Evolutionary conservation across 305 asterid genomes (phyloP).

Genomic region (Salvia sclarea): DNA sequence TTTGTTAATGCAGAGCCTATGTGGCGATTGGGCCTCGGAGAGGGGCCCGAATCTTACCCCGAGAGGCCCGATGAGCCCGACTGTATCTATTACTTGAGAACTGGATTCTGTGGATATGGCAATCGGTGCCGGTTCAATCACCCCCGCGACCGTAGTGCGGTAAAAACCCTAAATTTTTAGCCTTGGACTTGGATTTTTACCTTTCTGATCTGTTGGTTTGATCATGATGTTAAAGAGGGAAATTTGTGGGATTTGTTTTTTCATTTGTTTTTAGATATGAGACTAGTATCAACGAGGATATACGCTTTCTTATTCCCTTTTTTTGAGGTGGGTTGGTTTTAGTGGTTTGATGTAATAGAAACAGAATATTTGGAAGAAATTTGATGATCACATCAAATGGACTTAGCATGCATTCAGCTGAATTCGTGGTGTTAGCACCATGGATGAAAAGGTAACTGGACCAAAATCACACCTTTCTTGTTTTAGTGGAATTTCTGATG

Average conservation of each 20-base stretch:
- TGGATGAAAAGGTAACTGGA: conserved; percentile 23
- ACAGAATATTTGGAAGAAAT: conserved; percentile 16
- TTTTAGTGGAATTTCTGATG: conserved; percentile 27
- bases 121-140: conserved; percentile 91
- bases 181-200: conserved; percentile 23
- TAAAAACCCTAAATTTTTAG: conserved; percentile 31
- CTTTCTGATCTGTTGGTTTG: conserved; percentile 35
- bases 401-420: conserved; percentile 34
- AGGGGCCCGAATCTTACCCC: conserved; percentile 71
- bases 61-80: conserved; percentile 76
- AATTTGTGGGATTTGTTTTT: conserved; percentile 4
- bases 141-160: conserved; percentile 75
- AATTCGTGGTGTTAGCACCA: conserved; percentile 20
- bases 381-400: conserved; percentile 27
- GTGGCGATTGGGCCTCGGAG: conserved; percentile 70
- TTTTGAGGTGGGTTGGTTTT: background rate
- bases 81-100: conserved; percentile 84
- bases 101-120: conserved; percentile 87
- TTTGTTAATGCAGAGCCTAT: conserved; percentile 71
- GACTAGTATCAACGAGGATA: conserved; percentile 19
- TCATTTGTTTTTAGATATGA: conserved; percentile 26
- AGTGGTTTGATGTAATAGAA: conserved; percentile 21
- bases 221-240: conserved; percentile 36
- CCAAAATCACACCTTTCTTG: conserved; percentile 24
- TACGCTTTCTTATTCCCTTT: background rate